Evolutionary conservation across 2,329 filamentous ascomycete genomes (phyloP), one percentile per base, ranked within the genome.

Genomic region (Colletotrichum theobromicola): DNA sequence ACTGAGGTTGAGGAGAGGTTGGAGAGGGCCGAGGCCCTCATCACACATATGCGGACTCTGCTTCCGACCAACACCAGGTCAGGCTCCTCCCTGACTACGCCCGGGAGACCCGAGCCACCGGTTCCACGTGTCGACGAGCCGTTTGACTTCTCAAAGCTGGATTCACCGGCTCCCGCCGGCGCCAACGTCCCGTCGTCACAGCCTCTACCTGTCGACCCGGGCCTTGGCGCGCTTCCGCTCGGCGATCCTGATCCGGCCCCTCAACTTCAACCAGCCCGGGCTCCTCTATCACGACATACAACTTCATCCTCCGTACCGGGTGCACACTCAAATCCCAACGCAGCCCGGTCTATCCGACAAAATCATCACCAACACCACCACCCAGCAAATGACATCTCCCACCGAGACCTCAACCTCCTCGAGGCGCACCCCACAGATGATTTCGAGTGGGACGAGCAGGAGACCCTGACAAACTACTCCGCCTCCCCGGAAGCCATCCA

Each of bases 1-100:
- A 87, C 85, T 0, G 83, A 87, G 64, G 84, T 87, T 7, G 86
- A 88, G 74, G 82, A 82, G 34, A 82, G 84, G 21, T 78, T 88
- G 24, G 83, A 84, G 68, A 78, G 79, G 67, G 81, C 82, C 2
- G 82, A 83, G 69, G 80, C 77, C 0, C 69, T 83, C 26, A 75
- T 83, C 18, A 76, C 78, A 37, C 81, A 80, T 63, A 81, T 83
- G 79, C 77, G 80, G 26, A 73, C 75, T 4, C 60, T 82, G 63
- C 37, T 82, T 42, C 82, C 80, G 9, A 74, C 77, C 32, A 77
- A 83, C 37, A 66, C 77, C 15, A 69, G 80, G 70, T 61, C 75
- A 12, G 74, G 15, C n/a, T 7, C 57, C 21, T 16, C 57, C 8
- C 2, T 69, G 12, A 12, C 30, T 21, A 63, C 32, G 10, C 32